Evolutionary conservation across 768 basidiomycete genomes (phyloP).

Genomic region (Daedalea quercina): DNA sequence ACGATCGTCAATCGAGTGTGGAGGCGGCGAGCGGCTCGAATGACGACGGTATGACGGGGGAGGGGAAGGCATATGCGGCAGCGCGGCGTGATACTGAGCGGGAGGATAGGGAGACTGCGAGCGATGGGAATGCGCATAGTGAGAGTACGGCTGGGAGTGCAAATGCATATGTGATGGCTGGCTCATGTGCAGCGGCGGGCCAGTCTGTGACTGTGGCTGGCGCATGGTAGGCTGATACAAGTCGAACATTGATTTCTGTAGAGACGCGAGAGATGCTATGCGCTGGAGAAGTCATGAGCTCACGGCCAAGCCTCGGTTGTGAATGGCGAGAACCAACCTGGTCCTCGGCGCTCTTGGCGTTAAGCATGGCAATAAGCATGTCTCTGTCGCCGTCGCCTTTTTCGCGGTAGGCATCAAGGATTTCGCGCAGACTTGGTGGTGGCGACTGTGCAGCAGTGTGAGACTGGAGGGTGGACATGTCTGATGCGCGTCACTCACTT

Average conservation of each 20-base stretch:
- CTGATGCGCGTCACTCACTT: slow-evolving; percentile 25
- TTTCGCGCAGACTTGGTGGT: slow-evolving; percentile 79
- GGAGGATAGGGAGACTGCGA: slow-evolving; percentile 6
- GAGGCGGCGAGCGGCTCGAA: slow-evolving; percentile 12
- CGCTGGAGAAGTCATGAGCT: slow-evolving; percentile 37
- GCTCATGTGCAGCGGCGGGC: slow-evolving; percentile 11
- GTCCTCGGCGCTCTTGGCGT: slow-evolving; percentile 90
- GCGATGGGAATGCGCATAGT: slow-evolving; percentile 10
- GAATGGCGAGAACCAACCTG: slow-evolving; percentile 44
- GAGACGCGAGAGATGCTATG: slow-evolving; percentile 58
- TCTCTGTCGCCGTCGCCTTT: slow-evolving; percentile 92
- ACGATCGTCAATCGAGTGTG: background rate
- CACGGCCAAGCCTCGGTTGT: background rate
- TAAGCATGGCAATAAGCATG: slow-evolving; percentile 84
- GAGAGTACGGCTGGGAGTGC: slow-evolving; percentile 4
- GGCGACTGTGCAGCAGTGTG: slow-evolving; percentile 43
- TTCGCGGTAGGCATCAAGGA: slow-evolving; percentile 75
- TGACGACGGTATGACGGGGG: slow-evolving; percentile 21
- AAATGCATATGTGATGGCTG: background rate
- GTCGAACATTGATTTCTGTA: slow-evolving; percentile 70
- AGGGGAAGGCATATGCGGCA: slow-evolving; percentile 19
- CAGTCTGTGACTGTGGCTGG: slow-evolving; percentile 11
- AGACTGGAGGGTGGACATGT: background rate
- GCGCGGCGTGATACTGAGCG: background rate
- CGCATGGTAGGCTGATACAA: slow-evolving; percentile 28